A percentile compares a stretch with the other conserved stretches of the same genome.
Evolutionary conservation across 1,284 basidiomycete genomes (phyloP).

Genomic region (Sporisorium reilianum): DNA sequence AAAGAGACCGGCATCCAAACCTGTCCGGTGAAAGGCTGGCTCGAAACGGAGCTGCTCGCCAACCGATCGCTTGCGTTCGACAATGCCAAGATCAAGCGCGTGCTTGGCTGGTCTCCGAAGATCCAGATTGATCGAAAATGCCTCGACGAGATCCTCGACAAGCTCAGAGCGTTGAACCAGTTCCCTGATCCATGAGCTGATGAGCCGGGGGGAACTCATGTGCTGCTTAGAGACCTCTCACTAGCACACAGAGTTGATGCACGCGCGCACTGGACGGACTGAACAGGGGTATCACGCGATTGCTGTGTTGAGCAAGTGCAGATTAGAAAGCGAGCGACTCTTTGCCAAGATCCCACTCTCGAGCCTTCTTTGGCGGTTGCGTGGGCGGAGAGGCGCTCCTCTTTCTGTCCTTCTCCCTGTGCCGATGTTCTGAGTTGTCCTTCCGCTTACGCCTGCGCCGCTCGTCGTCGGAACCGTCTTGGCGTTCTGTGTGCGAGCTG

Average conservation of each 20-base stretch:
- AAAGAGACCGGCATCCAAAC: conserved; percentile 12
- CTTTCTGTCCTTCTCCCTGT: background rate
- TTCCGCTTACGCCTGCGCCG: background rate
- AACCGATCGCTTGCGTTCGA: conserved; percentile 43
- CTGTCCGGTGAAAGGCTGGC: conserved; percentile 18
- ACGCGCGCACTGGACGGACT: background rate
- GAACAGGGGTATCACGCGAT: background rate
- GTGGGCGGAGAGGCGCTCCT: background rate
- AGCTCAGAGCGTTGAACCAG: conserved; percentile 24
- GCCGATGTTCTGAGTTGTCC: background rate
- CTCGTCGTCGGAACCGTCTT: background rate
- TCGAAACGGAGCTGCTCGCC: conserved; percentile 45
- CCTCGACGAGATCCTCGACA: conserved; percentile 32
- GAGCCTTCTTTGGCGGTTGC: conserved; percentile 15
- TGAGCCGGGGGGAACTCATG: no score
- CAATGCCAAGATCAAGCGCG: conserved; percentile 37
- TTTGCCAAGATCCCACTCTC: conserved; percentile 48
- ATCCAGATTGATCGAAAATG: conserved; percentile 10
- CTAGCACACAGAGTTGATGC: background rate
- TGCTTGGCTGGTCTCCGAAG: conserved; percentile 44
- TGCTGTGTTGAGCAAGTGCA: background rate
- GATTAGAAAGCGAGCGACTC: conserved; percentile 15
- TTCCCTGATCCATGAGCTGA: conserved; percentile 13
- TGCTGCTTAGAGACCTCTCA: no score
- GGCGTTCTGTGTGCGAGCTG: background rate